Percentiles rank a stretch among this genome's conserved stretches.
Evolutionary conservation across 1,284 basidiomycete genomes (phyloP).

Genomic region (Fomitopsis palustris): DNA sequence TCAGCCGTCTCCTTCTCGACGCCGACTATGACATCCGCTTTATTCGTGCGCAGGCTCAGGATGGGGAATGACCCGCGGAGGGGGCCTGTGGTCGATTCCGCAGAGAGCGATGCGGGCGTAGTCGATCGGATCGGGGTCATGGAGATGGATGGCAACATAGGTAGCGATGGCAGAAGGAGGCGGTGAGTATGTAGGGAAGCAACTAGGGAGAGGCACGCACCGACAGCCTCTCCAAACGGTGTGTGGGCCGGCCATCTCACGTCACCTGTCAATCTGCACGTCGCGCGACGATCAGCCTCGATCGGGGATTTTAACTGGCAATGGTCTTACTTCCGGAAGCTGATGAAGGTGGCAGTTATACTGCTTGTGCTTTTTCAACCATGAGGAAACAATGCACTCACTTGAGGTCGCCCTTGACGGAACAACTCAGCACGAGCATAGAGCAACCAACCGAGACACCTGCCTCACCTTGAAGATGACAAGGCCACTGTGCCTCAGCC

Average conservation of each 20-base stretch:
- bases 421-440: neutral
- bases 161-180: neutral
- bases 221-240: conserved; percentile 76
- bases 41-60: conserved; percentile 88
- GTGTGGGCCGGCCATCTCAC: conserved; percentile 86
- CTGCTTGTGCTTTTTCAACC: too few species aligned
- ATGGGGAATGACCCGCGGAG: conserved; percentile 79
- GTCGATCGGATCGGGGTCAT: neutral
- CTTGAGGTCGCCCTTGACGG: conserved; percentile 83
- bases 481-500: conserved; percentile 65
- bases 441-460: neutral
- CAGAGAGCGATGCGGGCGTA: neutral
- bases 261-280: conserved; percentile 80
- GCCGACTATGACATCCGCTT: conserved; percentile 92
- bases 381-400: conserved; percentile 22
- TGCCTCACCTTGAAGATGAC: conserved; percentile 85
- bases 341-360: conserved; percentile 20
- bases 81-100: conserved; percentile 48
- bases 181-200: conserved; percentile 3
- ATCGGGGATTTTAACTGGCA: conserved; percentile 12
- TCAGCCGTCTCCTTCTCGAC: conserved; percentile 64
- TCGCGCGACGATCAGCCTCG: neutral
- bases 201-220: conserved; percentile 34
- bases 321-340: conserved; percentile 76
- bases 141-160: neutral